Base-by-base conservation (phyloP, 371 early-diverging fungal species). In the Entomophthora muscae region DNA sequence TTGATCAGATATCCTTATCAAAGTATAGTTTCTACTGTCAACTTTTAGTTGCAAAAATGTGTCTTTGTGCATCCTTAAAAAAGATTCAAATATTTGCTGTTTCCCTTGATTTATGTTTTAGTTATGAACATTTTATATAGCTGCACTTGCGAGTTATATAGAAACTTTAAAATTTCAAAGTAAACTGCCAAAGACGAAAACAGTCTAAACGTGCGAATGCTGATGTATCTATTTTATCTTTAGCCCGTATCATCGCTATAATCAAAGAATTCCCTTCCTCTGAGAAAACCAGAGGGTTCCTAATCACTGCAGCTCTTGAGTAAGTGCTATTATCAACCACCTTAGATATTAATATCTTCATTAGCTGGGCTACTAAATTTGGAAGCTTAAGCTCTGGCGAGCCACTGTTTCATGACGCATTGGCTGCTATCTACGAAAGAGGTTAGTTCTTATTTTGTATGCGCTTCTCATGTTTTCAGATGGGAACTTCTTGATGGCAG, bases 221-320 rank as follows among this genome's bases (percentile, higher is more conserved):
- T n/a, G n/a, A n/a, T n/a, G n/a, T n/a, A n/a, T n/a, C n/a, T n/a
- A n/a, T n/a, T n/a, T n/a, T n/a, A n/a, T n/a, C n/a, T 57, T 33
- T 61, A 61, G 61, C 31, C 22, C 31, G 42, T 12, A 24, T 61
- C 2, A 32, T 33, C 23, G 61, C 26, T 13, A 61, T 61, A n/a
- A 61, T 61, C 2, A 42, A 61, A 23, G 28, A 5, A 23, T 61
- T 61, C 31, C 61, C 61, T 29, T 3, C n/a, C 13, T 29, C 61
- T 33, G 61, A 61, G 24, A 61, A 61, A 13, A 23, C 61, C 22
- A 12, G 61, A n/a, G 32, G 17, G 31, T 51, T 42, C 26, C n/a
- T 61, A 3, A 61, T 61, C 31, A 3, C 61, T 26, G 32, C 31
- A 32, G 61, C 61, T n/a, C 22, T 61, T 32, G 23, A 33, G 61